Evolutionary conservation across 176 grass and related monocot species (phyloP), one percentile per base, ranked within the genome.

Genomic region (Tuctoria greenei): DNA sequence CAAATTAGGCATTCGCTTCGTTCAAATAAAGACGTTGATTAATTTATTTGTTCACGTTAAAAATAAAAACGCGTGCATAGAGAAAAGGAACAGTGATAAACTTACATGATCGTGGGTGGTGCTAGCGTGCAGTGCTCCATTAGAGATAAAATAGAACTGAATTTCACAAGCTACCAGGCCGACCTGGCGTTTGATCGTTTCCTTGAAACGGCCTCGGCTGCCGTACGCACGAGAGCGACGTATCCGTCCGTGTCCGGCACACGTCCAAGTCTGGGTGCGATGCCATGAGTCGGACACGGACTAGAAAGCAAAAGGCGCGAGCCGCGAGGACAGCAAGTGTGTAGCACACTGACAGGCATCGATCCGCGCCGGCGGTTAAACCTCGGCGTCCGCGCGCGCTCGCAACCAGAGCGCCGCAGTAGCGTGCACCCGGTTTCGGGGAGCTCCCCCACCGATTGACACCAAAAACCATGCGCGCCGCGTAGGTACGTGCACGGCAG

Each of bases 351-450:
- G 72, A 61, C 38, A 46, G 6, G 10, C 17, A n/a, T n/a, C n/a
- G n/a, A n/a, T n/a, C n/a, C n/a, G 2, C 77, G 63, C 69, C 70
- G 77, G 77, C 61, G 16, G 34, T 38, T 50, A 61, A 47, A 56
- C 66, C 58, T 69, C 77, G 71, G 26, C 54, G 55, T 62, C 64
- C 57, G 54, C 3, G 54, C 3, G 31, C 13, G 6, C 16, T 10
- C 5, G 14, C 66, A 45, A 43, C 56, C 8, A 38, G 8, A 47
- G 10, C 27, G 20, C 51, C 21, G 23, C 55, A 26, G 12, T 9
- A 8, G 2, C 2, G 35, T 64, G 85, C 79, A 72, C 85, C 67
- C 79, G 79, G 85, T 82, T 87, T 87, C 39, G 17, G 13, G 81
- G 42, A 75, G 15, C 35, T 18, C 63, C 81, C 31, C 81, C 81